Conservation (phyloP, 768 basidiomycete species). For the Russula abietina region DNA sequence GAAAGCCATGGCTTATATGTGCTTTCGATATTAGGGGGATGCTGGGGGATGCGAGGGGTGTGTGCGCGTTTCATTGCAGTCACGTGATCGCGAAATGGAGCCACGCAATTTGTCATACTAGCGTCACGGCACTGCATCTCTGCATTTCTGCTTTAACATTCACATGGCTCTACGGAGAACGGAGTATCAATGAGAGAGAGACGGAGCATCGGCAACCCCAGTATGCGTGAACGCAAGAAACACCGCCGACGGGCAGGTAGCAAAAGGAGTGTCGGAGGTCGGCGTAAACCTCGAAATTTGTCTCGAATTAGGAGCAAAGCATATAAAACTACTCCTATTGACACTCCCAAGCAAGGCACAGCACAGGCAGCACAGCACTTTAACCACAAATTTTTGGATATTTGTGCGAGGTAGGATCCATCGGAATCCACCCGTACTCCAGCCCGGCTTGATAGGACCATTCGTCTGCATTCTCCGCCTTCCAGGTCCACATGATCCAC, state of each 20-base stretch:
- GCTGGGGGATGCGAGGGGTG: not conserved
- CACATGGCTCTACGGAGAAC: no score
- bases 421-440: slow-evolving; percentile 78
- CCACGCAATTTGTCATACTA: no score
- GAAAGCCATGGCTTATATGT: slow-evolving; percentile 12
- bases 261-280: not conserved
- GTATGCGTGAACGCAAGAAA: no score
- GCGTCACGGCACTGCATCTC: no score
- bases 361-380: not conserved
- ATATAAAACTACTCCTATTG: no score
- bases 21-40: slow-evolving; percentile 13
- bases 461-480: slow-evolving; percentile 75
- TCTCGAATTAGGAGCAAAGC: not conserved
- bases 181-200: not conserved
- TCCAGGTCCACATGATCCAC: slow-evolving; percentile 85
- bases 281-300: not conserved
- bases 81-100: slow-evolving; percentile 14
- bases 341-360: no score
- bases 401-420: slow-evolving; percentile 41
- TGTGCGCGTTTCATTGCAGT: not conserved
- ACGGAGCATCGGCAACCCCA: not conserved
- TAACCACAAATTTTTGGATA: slow-evolving; percentile 50
- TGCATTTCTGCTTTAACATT: no score
- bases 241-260: not conserved
- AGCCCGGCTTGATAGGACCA: slow-evolving; percentile 88